Percentiles rank a stretch among this genome's conserved stretches.
Evolutionary conservation across 371 early-diverging fungal genomes (phyloP).

Genomic region (Syncephalastrum sp.): DNA sequence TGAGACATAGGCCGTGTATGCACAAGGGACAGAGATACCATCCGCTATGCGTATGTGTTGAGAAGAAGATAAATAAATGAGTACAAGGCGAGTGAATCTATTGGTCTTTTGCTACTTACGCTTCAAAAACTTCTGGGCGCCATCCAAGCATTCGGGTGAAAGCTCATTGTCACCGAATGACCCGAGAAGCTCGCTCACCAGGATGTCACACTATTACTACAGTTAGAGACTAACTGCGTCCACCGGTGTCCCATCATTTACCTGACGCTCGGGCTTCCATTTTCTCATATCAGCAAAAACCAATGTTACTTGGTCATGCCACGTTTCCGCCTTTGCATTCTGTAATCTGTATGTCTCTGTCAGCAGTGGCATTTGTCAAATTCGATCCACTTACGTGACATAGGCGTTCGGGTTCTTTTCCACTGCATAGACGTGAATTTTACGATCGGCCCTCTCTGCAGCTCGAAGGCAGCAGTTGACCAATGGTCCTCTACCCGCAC

Average conservation of each 20-base stretch:
- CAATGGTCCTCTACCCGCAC: conserved; percentile 80
- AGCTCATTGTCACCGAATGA: conserved; percentile 98
- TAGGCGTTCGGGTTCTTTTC: conserved; percentile 96
- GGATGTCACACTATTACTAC: conserved; percentile 71
- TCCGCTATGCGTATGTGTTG: conserved; percentile 26
- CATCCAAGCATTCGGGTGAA: conserved; percentile 95
- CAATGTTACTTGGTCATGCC: conserved; percentile 81
- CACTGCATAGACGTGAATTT: conserved; percentile 77
- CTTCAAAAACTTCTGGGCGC: conserved; percentile 84
- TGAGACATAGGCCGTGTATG: conserved; percentile 80
- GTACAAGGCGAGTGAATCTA: too few species aligned
- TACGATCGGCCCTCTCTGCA: conserved; percentile 61
- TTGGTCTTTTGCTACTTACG: conserved; percentile 25
- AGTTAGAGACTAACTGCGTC: conserved; percentile 7
- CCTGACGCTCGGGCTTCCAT: conserved; percentile 77
- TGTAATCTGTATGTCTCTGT: conserved; percentile 56
- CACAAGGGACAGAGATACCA: conserved; percentile 89
- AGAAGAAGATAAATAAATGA: too few species aligned
- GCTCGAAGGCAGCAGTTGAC: conserved; percentile 84
- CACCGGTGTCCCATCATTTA: conserved; percentile 10
- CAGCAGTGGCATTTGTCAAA: background rate
- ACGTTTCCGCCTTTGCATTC: conserved; percentile 67
- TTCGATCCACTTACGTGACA: conserved; percentile 63
- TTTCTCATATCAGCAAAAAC: conserved; percentile 90
- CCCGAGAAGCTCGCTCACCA: conserved; percentile 90